These are phyloP conservation scores for Gossypium sturtianum DNA, from an alignment of 345 rosid genomes.

Conservation along the genomic window DNA sequence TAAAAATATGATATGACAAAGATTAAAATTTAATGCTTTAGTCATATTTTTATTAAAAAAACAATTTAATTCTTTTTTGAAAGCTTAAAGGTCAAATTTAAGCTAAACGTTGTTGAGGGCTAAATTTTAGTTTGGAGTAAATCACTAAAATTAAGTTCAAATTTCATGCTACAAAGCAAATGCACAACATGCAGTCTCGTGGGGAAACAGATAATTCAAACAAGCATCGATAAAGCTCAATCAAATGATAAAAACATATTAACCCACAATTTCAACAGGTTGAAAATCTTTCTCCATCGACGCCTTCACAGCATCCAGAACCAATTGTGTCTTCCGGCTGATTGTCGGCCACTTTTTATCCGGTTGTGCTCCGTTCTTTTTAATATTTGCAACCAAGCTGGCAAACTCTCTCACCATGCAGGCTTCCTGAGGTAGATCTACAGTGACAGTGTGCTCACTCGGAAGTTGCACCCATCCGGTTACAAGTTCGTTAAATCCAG, in stretches of 20 bases:
- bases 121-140: background rate
- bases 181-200: background rate
- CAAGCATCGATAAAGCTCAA: background rate
- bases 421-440: conserved; percentile 68
- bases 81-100: too few relatives aligned
- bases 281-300: conserved; percentile 51
- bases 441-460: conserved; percentile 39
- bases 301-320: conserved; percentile 62
- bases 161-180: background rate
- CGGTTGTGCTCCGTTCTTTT: conserved; percentile 49
- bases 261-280: conserved; percentile 29
- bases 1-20: too few relatives aligned
- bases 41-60: too few relatives aligned
- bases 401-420: conserved; percentile 78
- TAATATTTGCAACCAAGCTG: conserved; percentile 43
- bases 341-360: conserved; percentile 55
- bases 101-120: too few relatives aligned
- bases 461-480: conserved; percentile 36
- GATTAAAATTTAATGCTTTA: too few relatives aligned
- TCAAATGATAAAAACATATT: background rate
- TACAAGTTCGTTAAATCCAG: conserved; percentile 43
- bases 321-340: conserved; percentile 68
- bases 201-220: background rate
- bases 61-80: too few relatives aligned
- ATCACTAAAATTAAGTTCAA: background rate